Evolutionary conservation across 371 early-diverging fungal genomes (phyloP).

Genomic region (Nematocida ironsii): DNA sequence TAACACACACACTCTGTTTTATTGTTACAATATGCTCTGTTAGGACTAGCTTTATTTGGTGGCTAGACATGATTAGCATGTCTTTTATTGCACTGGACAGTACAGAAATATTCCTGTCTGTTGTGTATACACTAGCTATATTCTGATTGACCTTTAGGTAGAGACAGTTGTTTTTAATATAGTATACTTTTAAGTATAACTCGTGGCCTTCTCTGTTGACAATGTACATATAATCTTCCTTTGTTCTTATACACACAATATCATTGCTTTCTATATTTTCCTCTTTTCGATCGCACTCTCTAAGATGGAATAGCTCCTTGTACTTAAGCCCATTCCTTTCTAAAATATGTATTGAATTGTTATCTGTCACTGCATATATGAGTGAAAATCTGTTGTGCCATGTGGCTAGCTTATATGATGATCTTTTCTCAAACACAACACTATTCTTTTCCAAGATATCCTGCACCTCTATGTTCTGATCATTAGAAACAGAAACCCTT

Average conservation of each 20-base stretch:
- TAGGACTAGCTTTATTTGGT: background rate
- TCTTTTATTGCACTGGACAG: background rate
- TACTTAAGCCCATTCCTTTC: conserved; percentile 47
- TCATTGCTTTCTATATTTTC: conserved; percentile 27
- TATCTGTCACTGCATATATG: conserved; percentile 44
- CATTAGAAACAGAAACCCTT: conserved; percentile 18
- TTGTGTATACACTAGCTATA: background rate
- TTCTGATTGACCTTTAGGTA: conserved; percentile 27
- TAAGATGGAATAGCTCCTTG: conserved; percentile 34
- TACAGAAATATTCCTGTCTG: background rate
- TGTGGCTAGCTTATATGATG: conserved; percentile 26
- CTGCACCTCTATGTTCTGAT: background rate
- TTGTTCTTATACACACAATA: conserved; percentile 4
- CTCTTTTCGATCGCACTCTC: conserved; percentile 15
- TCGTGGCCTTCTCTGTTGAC: conserved; percentile 5
- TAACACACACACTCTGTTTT: conserved; percentile 1
- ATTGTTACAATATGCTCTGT: background rate
- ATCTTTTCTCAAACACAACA: conserved; percentile 47
- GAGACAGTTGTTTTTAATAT: conserved; percentile 54
- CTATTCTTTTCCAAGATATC: conserved; percentile 13
- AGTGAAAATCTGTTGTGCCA: conserved; percentile 51
- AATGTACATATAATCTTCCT: conserved; percentile 32
- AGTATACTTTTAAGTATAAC: conserved; percentile 40
- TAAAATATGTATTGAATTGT: conserved; percentile 38
- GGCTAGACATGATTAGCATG: background rate